These are phyloP conservation scores for Hypsizygus marmoreus DNA, from an alignment of 768 basidiomycete genomes.

Conservation along the genomic window DNA sequence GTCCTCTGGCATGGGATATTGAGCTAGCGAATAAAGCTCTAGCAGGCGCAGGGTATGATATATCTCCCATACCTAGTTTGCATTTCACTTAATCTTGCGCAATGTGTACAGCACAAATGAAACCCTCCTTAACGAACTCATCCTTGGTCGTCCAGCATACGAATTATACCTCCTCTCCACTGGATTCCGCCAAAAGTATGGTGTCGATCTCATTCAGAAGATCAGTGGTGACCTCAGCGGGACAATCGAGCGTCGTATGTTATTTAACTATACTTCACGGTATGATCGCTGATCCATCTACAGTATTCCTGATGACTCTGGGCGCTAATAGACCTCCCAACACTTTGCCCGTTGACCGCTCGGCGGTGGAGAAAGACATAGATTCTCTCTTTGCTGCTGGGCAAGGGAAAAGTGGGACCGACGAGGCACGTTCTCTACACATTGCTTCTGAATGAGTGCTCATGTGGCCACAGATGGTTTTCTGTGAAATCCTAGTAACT, in stretches of 20 bases:
- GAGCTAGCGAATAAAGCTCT: constrained; percentile 36
- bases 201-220: constrained; percentile 28
- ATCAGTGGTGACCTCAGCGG: constrained; percentile 36
- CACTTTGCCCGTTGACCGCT: constrained; percentile 35
- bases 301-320: constrained; percentile 52
- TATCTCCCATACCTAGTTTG: not conserved
- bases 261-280: not conserved
- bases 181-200: constrained; percentile 33
- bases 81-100: not conserved
- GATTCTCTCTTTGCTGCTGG: constrained; percentile 42
- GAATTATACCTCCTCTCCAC: constrained; percentile 35
- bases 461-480: constrained; percentile 24
- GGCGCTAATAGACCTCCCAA: constrained; percentile 42
- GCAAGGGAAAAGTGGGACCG: constrained; percentile 39
- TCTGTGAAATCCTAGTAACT: constrained; percentile 49
- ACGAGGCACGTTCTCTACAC: constrained; percentile 30
- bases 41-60: constrained; percentile 32
- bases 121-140: constrained; percentile 37
- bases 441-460: not conserved
- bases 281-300: not conserved
- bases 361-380: constrained; percentile 43
- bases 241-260: constrained; percentile 31
- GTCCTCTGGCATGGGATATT: constrained; percentile 42
- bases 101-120: constrained; percentile 32
- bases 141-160: constrained; percentile 36